phyloP scores from a whole-genome alignment of 2,329 filamentous ascomycete genomes.

The Xylariales sp. region DNA sequence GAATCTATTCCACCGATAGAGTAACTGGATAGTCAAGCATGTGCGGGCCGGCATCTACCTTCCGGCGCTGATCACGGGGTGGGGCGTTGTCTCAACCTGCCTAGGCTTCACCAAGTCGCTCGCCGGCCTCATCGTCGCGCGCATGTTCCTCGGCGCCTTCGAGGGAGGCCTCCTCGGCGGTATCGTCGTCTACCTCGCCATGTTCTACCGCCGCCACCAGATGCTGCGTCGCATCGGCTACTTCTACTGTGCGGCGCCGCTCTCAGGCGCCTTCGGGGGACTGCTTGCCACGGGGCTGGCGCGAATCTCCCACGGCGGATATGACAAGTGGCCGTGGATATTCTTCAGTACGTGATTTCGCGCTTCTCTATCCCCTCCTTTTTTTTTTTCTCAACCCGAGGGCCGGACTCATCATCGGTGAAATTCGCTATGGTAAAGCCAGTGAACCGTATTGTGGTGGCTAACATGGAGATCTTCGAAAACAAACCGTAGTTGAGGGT shows the following conservation, averaged over 20 bases:
- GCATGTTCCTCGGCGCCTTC: slow-evolving; percentile 68
- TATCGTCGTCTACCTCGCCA: slow-evolving; percentile 5
- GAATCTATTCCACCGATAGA: slow-evolving; percentile 33
- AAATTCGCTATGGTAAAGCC: no score
- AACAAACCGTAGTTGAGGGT: slow-evolving; percentile 56
- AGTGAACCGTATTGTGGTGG: no score
- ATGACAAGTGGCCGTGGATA: slow-evolving; percentile 40
- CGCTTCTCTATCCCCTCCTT: no score
- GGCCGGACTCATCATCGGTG: no score
- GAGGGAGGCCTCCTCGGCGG: slow-evolving; percentile 65
- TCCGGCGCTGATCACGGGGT: slow-evolving; percentile 71
- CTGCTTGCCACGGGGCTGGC: slow-evolving; percentile 35
- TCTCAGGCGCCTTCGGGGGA: slow-evolving; percentile 3
- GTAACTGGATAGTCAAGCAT: slow-evolving; percentile 78
- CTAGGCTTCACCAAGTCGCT: slow-evolving; percentile 64
- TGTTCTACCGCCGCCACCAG: slow-evolving; percentile 36
- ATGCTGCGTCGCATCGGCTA: slow-evolving; percentile 26
- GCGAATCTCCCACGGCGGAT: slow-evolving; percentile 28
- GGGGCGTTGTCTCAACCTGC: slow-evolving; percentile 66
- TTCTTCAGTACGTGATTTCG: slow-evolving; percentile 27
- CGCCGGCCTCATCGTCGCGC: slow-evolving; percentile 60
- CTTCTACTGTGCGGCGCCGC: slow-evolving; percentile 17
- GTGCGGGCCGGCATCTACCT: slow-evolving; percentile 75
- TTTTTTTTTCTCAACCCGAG: no score
- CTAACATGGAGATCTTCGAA: neutral